A percentile compares a stretch with the other conserved stretches of the same genome.
These are phyloP conservation scores for Persicaria tinctoria DNA, from an alignment of 148 eudicot species.

Conservation along the genomic window DNA sequence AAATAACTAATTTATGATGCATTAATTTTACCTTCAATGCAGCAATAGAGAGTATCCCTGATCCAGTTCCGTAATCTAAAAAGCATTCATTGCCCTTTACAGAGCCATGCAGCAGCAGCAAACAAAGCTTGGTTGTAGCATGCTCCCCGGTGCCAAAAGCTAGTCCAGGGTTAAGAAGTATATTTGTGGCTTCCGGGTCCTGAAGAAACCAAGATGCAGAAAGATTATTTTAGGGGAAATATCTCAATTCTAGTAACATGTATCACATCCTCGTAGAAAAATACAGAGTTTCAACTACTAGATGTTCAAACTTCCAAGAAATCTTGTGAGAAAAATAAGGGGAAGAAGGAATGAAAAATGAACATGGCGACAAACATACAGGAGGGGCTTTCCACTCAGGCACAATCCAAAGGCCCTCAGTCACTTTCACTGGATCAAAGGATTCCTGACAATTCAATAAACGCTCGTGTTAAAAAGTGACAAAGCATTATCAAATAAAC, in stretches of 20 bases:
- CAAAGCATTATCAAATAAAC: background rate
- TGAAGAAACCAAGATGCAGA: conserved; percentile 22
- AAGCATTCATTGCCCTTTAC: conserved; percentile 75
- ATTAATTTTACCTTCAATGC: conserved; percentile 68
- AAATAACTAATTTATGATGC: background rate
- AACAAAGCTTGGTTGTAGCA: conserved; percentile 87
- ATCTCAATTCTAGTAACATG: background rate
- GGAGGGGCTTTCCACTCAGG: conserved; percentile 92
- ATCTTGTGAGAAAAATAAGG: background rate
- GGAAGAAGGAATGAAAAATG: background rate
- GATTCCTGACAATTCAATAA: conserved; percentile 49
- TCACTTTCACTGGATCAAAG: conserved; percentile 80
- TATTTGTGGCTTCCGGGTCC: conserved; percentile 72
- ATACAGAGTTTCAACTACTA: background rate
- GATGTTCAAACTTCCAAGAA: background rate
- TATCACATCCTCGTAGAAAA: conserved; percentile 1
- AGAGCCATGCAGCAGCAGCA: conserved; percentile 48
- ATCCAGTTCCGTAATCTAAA: conserved; percentile 93
- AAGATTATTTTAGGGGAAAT: background rate
- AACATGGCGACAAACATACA: conserved; percentile 36
- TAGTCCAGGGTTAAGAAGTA: conserved; percentile 74
- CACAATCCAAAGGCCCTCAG: conserved; percentile 85
- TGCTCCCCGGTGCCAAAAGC: conserved; percentile 99
- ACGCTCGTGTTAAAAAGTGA: background rate
- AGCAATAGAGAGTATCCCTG: conserved; percentile 92